A percentile compares a stretch with the other conserved stretches of the same genome.
These are phyloP conservation scores for Salix arbutifolia DNA, from an alignment of 345 rosid genomes.

Conservation along the genomic window DNA sequence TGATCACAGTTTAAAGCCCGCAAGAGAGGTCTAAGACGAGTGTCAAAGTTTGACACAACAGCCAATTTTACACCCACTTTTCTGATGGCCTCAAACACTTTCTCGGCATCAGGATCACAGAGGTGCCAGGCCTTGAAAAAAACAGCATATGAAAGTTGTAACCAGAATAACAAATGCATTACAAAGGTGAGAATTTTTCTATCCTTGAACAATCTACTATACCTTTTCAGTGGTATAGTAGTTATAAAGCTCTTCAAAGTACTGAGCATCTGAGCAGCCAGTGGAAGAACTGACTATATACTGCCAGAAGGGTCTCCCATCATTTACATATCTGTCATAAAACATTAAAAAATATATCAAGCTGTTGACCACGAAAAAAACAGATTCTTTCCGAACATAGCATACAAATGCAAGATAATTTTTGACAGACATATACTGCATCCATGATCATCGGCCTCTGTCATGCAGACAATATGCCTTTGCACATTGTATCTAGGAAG, in stretches of 20 bases:
- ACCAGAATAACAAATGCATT: background rate
- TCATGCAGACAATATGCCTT: background rate
- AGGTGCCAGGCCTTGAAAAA: conserved; percentile 88
- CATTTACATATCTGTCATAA: conserved; percentile 73
- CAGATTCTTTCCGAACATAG: background rate
- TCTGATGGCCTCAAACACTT: conserved; percentile 73
- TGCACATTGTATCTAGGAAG: background rate
- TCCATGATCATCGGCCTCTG: background rate
- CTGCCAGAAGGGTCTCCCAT: conserved; percentile 95
- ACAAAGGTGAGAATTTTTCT: background rate
- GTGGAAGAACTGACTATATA: conserved; percentile 83
- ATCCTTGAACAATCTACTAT: background rate
- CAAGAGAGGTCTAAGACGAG: conserved; percentile 80
- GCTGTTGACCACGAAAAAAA: background rate
- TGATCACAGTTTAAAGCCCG: conserved; percentile 78
- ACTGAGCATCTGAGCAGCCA: conserved; percentile 79
- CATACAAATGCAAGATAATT: background rate
- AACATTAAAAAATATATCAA: background rate
- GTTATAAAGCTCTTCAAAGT: conserved; percentile 86
- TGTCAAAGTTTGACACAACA: conserved; percentile 92
- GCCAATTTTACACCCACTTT: conserved; percentile 81
- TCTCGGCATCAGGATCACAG: conserved; percentile 86
- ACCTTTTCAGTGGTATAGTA: conserved; percentile 88
- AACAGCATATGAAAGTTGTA: background rate
- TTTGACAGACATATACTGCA: background rate